Base-by-base conservation (phyloP, 306 rosid genomes). In the Vigna radiata region DNA sequence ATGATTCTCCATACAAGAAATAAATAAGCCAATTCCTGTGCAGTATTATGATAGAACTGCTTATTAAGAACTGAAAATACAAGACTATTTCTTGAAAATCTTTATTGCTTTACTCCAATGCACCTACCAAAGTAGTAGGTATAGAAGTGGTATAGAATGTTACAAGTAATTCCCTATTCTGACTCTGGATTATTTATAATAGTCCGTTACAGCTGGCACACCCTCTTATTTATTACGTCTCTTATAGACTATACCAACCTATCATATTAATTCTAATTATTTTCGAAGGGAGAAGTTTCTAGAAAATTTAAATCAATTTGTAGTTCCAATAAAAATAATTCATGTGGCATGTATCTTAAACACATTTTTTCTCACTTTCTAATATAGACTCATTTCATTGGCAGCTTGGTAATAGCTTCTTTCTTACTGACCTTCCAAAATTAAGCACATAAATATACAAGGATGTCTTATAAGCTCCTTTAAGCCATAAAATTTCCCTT, bases 401-500 rank as follows among this genome's bases (percentile, higher is more conserved):
- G 43, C 7, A 19, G 66, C 43, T 60, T 13, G 11, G 5, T 59
- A 59, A 14, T 6, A 31, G 33, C 56, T n/a, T 77, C 48, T 37
- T 67, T 59, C 53, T n/a, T 53, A 27, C 49, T 21, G 6, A 54
- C 68, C 58, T 21, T 15, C 39, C 50, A 56, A 44, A 68, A 29
- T 31, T 46, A 39, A 17, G 70, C 41, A n/a, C 37, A 12, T 61
- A 8, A 39, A 39, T 7, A 7, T 39, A 39, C 2, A 39, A 39
- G 44, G 1, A 9, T 8, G n/a, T 5, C 50, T 46, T 46, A 46
- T 3, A 4, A 46, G 6, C 16, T 46, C 50, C 5, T 46, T 12
- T 13, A 46, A 44, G 50, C 50, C 50, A 12, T 46, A 1, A 46
- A 46, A 46, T 46, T 46, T 25, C 27, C 50, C n/a, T 46, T 46